These are phyloP conservation scores for Aegilops speltoides DNA, from an alignment of 176 grass and related monocot genomes.

Conservation along the genomic window DNA sequence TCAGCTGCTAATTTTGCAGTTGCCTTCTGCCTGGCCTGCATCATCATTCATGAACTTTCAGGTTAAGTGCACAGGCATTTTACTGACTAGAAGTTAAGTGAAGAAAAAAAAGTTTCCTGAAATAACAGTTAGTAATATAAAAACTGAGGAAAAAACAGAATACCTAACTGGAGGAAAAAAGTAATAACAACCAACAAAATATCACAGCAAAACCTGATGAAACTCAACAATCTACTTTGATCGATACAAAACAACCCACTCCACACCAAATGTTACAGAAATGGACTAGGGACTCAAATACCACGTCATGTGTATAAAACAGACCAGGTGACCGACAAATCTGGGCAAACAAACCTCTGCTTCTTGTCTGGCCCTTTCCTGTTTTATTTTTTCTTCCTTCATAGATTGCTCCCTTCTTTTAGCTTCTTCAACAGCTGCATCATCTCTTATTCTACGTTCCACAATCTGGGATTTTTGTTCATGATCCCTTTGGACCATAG, in stretches of 20 bases:
- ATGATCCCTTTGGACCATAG: conserved; percentile 81
- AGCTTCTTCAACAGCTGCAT: conserved; percentile 88
- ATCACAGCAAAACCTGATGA: background rate
- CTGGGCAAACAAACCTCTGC: conserved; percentile 60
- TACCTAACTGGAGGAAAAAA: background rate
- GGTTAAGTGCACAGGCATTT: conserved; percentile 4
- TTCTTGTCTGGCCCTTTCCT: conserved; percentile 84
- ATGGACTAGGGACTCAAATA: background rate
- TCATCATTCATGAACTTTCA: conserved; percentile 22
- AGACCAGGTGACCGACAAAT: background rate
- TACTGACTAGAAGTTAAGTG: conserved; percentile 6
- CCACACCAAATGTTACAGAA: conserved; percentile 8
- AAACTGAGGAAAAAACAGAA: background rate
- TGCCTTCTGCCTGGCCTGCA: conserved; percentile 68
- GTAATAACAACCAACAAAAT: conserved; percentile 5
- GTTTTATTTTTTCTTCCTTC: conserved; percentile 73
- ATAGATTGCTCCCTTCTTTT: conserved; percentile 71
- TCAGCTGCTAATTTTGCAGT: conserved; percentile 76
- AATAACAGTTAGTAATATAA: background rate
- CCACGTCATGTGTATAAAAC: background rate
- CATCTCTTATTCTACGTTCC: conserved; percentile 90
- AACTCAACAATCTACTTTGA: conserved; percentile 17
- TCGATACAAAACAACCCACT: background rate
- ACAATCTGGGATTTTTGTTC: conserved; percentile 86
- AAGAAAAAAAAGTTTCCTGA: background rate